Conservation (phyloP, 139 green algal species). For the Coelastrella sp. region DNA sequence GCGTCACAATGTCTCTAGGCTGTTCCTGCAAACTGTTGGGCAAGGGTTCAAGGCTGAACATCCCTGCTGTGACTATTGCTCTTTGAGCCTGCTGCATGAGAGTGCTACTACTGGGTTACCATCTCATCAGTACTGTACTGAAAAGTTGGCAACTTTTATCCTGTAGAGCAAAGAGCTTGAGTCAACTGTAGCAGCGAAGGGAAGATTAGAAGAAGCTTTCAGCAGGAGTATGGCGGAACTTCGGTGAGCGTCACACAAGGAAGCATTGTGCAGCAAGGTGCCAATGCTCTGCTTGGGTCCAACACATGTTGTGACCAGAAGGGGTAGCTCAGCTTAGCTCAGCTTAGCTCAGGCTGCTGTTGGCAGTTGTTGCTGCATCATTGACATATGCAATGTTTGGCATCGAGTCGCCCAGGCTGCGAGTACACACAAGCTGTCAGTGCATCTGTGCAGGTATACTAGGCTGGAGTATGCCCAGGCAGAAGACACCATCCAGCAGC, state of each 20-base stretch:
- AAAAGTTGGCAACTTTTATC: not conserved
- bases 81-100: no score
- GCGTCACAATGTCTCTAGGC: no score
- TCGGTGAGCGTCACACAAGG: not conserved
- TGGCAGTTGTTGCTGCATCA: not conserved
- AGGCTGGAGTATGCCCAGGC: not conserved
- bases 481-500: constrained; percentile 40
- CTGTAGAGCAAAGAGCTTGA: constrained; percentile 37
- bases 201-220: constrained; percentile 33
- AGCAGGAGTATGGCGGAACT: constrained; percentile 43
- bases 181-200: constrained; percentile 30
- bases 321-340: not conserved
- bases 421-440: not conserved
- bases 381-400: not conserved
- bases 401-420: not conserved
- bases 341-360: not conserved
- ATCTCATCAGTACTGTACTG: no score
- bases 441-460: constrained; percentile 20
- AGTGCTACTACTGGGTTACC: no score
- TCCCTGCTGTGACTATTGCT: no score
- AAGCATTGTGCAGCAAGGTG: not conserved
- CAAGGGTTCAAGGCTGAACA: no score
- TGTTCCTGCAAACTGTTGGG: no score
- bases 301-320: not conserved
- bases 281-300: not conserved